Conservation (phyloP, 1,139 yeast species). For the Taphrina betulina region DNA sequence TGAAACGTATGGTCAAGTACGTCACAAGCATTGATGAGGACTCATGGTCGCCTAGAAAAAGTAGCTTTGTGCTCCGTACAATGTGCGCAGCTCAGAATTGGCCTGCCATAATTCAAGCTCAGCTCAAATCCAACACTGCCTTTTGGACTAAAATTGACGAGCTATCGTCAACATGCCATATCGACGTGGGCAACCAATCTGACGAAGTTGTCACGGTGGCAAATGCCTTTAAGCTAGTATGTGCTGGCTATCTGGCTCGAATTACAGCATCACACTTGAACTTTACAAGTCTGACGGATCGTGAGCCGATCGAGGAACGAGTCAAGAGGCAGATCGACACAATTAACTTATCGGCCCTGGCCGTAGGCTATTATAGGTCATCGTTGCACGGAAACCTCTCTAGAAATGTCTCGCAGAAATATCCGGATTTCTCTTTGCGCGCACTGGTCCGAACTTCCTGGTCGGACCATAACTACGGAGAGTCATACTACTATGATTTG, state of each 20-base stretch:
- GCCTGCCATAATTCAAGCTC: slow-evolving; percentile 41
- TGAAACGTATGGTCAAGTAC: slow-evolving; percentile 59
- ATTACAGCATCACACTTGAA: slow-evolving; percentile 71
- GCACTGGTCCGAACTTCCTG: slow-evolving; percentile 57
- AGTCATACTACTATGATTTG: slow-evolving; percentile 59
- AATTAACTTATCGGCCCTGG: too few species aligned
- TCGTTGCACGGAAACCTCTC: slow-evolving; percentile 52
- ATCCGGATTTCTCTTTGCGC: slow-evolving; percentile 52
- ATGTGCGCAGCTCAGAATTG: slow-evolving; percentile 45
- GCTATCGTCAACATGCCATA: slow-evolving; percentile 31
- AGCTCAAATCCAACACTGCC: slow-evolving; percentile 39
- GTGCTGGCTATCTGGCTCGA: slow-evolving; percentile 68
- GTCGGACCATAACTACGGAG: slow-evolving; percentile 54
- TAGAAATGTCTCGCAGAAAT: slow-evolving; percentile 51
- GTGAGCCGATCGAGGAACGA: slow-evolving; percentile 44
- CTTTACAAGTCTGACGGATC: slow-evolving; percentile 43
- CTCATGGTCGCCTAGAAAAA: slow-evolving; percentile 42
- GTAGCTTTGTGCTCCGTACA: slow-evolving; percentile 41
- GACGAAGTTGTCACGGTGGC: slow-evolving; percentile 44
- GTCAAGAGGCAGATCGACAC: slow-evolving; percentile 46
- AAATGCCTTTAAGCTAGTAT: slow-evolving; percentile 57
- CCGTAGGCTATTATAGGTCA: slow-evolving; percentile 49
- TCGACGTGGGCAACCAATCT: slow-evolving; percentile 34
- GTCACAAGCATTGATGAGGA: slow-evolving; percentile 44
- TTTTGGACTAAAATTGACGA: slow-evolving; percentile 35